Evolutionary conservation across 169 alveolate species (phyloP).

Genomic region (Neospora caninum): DNA sequence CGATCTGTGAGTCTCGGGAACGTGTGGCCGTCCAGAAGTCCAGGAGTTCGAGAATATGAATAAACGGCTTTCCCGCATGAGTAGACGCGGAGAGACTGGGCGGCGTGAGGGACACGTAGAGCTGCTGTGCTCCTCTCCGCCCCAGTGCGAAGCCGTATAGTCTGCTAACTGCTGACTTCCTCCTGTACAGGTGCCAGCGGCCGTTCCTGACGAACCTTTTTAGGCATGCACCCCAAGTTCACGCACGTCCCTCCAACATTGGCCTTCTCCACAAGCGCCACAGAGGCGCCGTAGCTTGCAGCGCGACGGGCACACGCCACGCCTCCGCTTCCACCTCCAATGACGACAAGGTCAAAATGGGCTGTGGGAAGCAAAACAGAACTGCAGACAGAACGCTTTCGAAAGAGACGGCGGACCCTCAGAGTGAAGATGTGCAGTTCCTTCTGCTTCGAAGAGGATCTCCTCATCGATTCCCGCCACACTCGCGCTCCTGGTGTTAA

Average conservation of each 20-base stretch:
- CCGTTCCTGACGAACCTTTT: constrained; percentile 80
- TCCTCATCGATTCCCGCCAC: too few species aligned
- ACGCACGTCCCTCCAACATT: constrained; percentile 94
- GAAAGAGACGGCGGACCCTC: background rate
- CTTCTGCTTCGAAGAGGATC: background rate
- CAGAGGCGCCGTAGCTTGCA: constrained; percentile 78
- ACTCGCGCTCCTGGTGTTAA: too few species aligned
- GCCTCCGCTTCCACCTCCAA: constrained; percentile 75
- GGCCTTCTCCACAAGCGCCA: constrained; percentile 85
- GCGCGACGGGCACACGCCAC: constrained; percentile 72
- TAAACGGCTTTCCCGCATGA: too few species aligned
- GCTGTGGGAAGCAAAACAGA: background rate
- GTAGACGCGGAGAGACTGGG: too few species aligned
- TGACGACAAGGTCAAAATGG: constrained; percentile 65
- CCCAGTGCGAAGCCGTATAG: too few species aligned
- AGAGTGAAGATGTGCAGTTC: background rate
- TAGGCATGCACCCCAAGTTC: constrained; percentile 96
- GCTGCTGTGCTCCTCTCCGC: too few species aligned
- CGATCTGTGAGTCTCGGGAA: too few species aligned
- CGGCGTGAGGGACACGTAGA: too few species aligned
- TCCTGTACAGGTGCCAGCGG: too few species aligned
- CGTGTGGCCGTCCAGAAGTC: too few species aligned
- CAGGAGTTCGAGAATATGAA: too few species aligned
- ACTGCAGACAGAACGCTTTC: background rate
- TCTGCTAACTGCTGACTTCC: too few species aligned